Evolutionary conservation across 306 rosid species (phyloP), one percentile per base, ranked within the genome.

Genomic region (Rosa lucieae): DNA sequence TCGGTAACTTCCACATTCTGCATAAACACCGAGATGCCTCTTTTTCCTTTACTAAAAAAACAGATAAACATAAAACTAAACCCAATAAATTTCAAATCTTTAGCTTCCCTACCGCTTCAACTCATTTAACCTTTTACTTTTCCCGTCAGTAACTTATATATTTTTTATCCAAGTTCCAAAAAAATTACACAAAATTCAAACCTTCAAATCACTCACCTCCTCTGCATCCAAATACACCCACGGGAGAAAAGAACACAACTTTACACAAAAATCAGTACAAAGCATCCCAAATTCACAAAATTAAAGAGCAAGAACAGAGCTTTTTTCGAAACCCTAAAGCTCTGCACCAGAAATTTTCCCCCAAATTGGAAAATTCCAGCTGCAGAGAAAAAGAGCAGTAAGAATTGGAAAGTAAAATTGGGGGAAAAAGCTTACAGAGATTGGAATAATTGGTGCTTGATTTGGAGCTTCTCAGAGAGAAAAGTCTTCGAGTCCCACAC

Each of bases 321-420:
- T 73, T 46, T 12, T 2, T 2, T 8, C 70, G 80, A 82, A 90
- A 80, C 98, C 93, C 93, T 90, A 91, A 43, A 78, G 40, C 48
- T 72, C n/a, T 42, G 63, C 53, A 74, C 51, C 72, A 69, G 69
- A 86, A 74, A 44, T 70, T 74, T 15, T 42, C 42, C 18, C 23
- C 66, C 9, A 79, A 40, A 81, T 29, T 32, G 67, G 18, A 77
- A 63, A 80, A 73, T n/a, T 17, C 44, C 3, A 77, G 58, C 48
- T 56, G 3, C 18, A 18, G 15, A 29, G 42, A 47, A 1, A 53
- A 35, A 1, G 67, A 62, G 43, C 0, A 68, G 29, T 3, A 5
- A 7, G 5, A n/a, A 0, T 82, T 65, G 10, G 74, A 23, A 62
- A 23, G 7, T 23, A 56, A 68, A 66, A 15, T 32, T 21, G 74